Conservation (phyloP, 2,329 filamentous ascomycete species). For the Aspergillus sp. region DNA sequence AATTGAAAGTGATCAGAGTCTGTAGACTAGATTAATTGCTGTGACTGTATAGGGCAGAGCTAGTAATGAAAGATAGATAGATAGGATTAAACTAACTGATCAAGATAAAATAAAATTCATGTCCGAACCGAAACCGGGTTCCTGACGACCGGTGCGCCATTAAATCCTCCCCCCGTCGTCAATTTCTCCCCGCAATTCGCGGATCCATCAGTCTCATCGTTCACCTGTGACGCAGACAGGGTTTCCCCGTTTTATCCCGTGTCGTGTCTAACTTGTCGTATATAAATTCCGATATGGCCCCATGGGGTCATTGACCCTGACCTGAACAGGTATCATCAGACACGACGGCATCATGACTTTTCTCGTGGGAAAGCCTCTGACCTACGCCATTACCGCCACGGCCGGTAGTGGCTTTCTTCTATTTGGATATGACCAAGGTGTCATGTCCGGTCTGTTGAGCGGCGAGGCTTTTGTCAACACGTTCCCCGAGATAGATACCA, state of each 20-base stretch:
- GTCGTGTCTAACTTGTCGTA: neutral
- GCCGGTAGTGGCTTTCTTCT: conserved; percentile 42
- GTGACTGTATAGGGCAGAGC: too few relatives aligned
- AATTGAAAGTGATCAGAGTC: too few relatives aligned
- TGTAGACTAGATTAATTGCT: too few relatives aligned
- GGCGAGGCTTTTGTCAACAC: conserved; percentile 27
- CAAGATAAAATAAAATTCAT: too few relatives aligned
- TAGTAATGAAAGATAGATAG: too few relatives aligned
- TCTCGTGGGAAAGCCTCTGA: conserved; percentile 33
- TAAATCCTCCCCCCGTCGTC: neutral
- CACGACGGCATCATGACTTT: conserved; percentile 19
- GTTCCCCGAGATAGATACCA: conserved; percentile 34
- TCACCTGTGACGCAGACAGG: neutral
- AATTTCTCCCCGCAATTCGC: neutral
- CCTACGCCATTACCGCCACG: conserved; percentile 45
- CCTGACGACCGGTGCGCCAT: neutral
- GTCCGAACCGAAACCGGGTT: too few relatives aligned
- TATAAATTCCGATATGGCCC: neutral
- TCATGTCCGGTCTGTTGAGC: conserved; percentile 36
- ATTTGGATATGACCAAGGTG: conserved; percentile 41
- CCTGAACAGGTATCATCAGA: too few relatives aligned
- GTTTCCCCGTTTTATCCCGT: neutral
- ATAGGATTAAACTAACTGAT: too few relatives aligned
- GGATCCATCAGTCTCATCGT: neutral
- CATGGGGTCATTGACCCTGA: neutral